Base-by-base conservation (phyloP, 768 basidiomycete species). In the Fomitopsis serialis region DNA sequence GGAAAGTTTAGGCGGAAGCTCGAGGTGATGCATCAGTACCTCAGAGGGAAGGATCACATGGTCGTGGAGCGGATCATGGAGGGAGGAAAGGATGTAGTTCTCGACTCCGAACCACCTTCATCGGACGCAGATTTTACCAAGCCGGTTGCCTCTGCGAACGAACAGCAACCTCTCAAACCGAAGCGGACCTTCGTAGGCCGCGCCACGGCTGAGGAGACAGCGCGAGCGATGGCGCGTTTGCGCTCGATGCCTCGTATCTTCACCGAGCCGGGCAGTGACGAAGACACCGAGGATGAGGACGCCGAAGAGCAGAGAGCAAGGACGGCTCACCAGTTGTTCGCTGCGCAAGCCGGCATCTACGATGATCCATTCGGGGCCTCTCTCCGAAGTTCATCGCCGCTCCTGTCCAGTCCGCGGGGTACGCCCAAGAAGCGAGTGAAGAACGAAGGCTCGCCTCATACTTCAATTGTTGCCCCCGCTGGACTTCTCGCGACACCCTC, bases 281-380 rank as follows among this genome's bases (percentile, higher is more conserved):
- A 79, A 15, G 72, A 74, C 27, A 72, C 72, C 2, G 65, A 75
- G 19, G 60, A 64, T 54, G 70, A 70, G 5, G 74, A 70, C 5
- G 75, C 69, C 42, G 72, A 72, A 22, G 69, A 76, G 45, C 80
- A 76, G n/a, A 74, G 77, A 19, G 81, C 75, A 15, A 70, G 74
- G 48, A 84, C 79, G 7, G 83, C 84, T 0, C 78, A 84, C 58
- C 54, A 63, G 3, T 61, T 87, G 2, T 88, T 86, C 54, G 81
- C 77, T 0, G 59, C 63, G 1, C 65, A 70, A 11, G 71, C 73
- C 2, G 70, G 71, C 2, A 65, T 74, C 3, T 54, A 17, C 37
- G 37, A 40, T 5, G 37, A 40, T 40, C 37, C 37, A 19, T 40
- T 40, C 19, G 37, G 37, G 15, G 19, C 15, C 5, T 40, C 37